Evolutionary conservation across 805 yeast species (phyloP).

Genomic region (Candida suzukii): DNA sequence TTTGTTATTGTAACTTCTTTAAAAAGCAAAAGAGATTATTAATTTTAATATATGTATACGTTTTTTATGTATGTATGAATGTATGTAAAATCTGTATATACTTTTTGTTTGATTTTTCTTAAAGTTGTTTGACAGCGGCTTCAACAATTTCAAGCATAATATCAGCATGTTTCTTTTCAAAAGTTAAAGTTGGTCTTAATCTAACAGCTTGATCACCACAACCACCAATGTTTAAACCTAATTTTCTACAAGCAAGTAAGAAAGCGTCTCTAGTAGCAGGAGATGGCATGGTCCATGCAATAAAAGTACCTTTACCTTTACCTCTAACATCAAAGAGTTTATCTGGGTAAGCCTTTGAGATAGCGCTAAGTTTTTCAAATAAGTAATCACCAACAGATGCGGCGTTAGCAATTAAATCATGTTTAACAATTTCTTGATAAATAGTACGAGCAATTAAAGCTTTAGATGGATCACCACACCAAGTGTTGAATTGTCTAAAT

Average conservation of each 20-base stretch:
- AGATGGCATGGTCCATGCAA: constrained; percentile 53
- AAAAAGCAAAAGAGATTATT: too few species aligned
- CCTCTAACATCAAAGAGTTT: constrained; percentile 50
- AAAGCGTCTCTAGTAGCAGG: constrained; percentile 39
- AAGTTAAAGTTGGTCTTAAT: constrained; percentile 59
- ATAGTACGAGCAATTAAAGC: constrained; percentile 58
- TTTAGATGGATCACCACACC: constrained; percentile 74
- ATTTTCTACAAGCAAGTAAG: constrained; percentile 35
- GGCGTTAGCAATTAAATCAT: constrained; percentile 42
- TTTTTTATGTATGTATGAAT: too few species aligned
- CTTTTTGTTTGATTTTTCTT: too few species aligned
- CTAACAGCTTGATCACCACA: constrained; percentile 55
- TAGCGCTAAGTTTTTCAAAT: constrained; percentile 31
- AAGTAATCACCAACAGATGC: constrained; percentile 49
- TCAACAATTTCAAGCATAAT: constrained; percentile 37
- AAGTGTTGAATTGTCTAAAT: constrained; percentile 68
- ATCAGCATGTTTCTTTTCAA: constrained; percentile 56
- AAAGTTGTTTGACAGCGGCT: constrained; percentile 19
- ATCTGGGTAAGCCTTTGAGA: constrained; percentile 34
- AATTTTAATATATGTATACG: too few species aligned
- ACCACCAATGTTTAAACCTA: constrained; percentile 63
- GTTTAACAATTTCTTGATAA: constrained; percentile 43
- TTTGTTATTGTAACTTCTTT: too few species aligned
- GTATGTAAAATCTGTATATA: too few species aligned
- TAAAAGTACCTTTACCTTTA: constrained; percentile 54